Evolutionary conservation across 164 flowering plant genomes (phyloP), one percentile per base, ranked within the genome.

Genomic region (Tinospora cordifolia): DNA sequence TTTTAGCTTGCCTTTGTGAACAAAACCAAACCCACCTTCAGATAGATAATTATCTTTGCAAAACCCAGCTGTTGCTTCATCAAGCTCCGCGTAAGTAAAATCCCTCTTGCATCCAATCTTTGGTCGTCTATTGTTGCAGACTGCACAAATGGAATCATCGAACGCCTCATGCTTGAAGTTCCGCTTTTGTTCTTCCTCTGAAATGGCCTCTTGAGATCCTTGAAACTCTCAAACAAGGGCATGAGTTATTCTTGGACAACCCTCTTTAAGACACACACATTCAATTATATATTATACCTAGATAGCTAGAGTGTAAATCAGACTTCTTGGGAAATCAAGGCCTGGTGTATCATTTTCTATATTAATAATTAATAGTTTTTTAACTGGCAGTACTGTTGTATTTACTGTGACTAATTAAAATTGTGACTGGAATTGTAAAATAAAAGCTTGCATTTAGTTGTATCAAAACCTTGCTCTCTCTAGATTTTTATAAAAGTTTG

Each of bases 11-110:
- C 91, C 88, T 75, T 62, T 80, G 68, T 70, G 81, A 24, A 88
- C 92, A 58, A 80, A 72, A 24, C 89, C 92, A 74, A 83, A 84
- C n/a, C 86, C 92, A 44, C 88, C 92, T 72, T 83, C 85, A 36
- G 89, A 86, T 38, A 88, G 62, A 74, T 76, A 84, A 64, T 86
- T 81, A 19, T 47, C 49, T 0, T 8, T 12, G 6, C 82, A 71
- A 76, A 88, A 88, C n/a, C 82, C 81, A 3, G 81, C 66, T 6
- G 90, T 86, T 7, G 90, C 90, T 11, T 62, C 75, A 47, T 74
- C 72, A 14, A 86, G 81, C 76, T 86, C 87, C 7, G 82, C 76
- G 65, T 72, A 81, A 38, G 75, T 79, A 79, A 84, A 84, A 66
- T 81, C 82, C 51, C 73, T 79, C 59, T 39, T 77, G 76, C 77